Conservation (phyloP, 1,284 basidiomycete genomes). For the Moesziomyces parantarcticus region DNA sequence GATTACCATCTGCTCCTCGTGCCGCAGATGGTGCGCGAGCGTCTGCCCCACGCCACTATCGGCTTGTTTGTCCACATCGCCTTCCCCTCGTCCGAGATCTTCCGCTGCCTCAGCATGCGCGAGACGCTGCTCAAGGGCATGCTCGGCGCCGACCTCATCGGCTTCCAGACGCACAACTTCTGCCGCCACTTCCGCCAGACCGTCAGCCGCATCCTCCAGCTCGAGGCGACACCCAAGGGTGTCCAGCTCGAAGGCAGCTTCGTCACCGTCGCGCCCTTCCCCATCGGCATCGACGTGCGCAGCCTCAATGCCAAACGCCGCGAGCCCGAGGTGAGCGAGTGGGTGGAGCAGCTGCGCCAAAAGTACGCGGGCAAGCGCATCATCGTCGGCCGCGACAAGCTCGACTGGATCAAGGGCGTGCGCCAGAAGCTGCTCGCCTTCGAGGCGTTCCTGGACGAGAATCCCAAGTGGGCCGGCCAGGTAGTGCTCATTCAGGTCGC, state of each 20-base stretch:
- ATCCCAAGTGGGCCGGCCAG: slow-evolving; percentile 82
- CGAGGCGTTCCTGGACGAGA: slow-evolving; percentile 81
- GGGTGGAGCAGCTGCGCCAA: slow-evolving; percentile 80
- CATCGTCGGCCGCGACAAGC: slow-evolving; percentile 86
- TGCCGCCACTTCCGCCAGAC: slow-evolving; percentile 73
- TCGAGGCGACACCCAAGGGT: slow-evolving; percentile 84
- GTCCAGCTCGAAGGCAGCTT: slow-evolving; percentile 75
- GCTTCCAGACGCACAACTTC: slow-evolving; percentile 84
- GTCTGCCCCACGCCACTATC: slow-evolving; percentile 77
- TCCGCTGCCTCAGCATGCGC: slow-evolving; percentile 78
- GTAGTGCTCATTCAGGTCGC: slow-evolving; percentile 87
- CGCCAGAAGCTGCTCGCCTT: slow-evolving; percentile 85
- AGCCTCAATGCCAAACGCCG: slow-evolving; percentile 77
- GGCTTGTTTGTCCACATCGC: slow-evolving; percentile 91
- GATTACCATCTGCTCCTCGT: slow-evolving; percentile 82
- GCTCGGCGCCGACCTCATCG: slow-evolving; percentile 78
- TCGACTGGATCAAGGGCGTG: slow-evolving; percentile 86
- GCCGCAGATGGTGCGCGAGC: slow-evolving; percentile 77
- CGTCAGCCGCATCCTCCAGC: slow-evolving; percentile 80
- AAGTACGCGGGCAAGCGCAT: slow-evolving; percentile 85
- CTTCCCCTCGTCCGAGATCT: slow-evolving; percentile 87
- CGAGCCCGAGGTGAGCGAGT: slow-evolving; percentile 83
- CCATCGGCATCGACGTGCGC: slow-evolving; percentile 86
- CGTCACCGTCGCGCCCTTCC: slow-evolving; percentile 85
- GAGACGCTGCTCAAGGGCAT: slow-evolving; percentile 76